These are phyloP conservation scores for Nicotiana tabacum DNA, from an alignment of 257 asterid species.

Conservation along the genomic window DNA sequence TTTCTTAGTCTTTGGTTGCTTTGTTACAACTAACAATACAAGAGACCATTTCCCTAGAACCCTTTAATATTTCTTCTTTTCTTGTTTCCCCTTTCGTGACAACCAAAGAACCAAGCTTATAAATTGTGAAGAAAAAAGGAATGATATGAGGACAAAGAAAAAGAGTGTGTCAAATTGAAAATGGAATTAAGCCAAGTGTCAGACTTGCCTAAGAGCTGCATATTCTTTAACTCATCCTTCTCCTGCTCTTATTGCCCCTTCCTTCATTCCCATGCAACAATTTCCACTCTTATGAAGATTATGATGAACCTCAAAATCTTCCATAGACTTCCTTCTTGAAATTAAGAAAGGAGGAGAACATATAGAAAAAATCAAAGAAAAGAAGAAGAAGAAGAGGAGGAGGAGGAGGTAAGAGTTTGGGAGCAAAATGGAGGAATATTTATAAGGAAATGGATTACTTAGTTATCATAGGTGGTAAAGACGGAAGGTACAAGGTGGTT, in stretches of 20 bases:
- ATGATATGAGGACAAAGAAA: neutral
- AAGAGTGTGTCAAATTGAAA: neutral
- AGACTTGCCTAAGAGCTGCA: slow-evolving; percentile 12
- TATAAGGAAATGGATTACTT: neutral
- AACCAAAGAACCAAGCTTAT: neutral
- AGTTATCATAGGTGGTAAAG: neutral
- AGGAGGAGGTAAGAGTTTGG: neutral
- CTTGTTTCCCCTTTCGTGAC: neutral
- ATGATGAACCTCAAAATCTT: neutral
- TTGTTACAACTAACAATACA: neutral
- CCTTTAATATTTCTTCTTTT: neutral
- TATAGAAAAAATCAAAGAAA: neutral
- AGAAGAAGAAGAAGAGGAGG: neutral
- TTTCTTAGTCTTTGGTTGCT: slow-evolving; percentile 1
- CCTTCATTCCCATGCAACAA: neutral
- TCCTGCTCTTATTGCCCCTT: neutral
- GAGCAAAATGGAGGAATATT: neutral
- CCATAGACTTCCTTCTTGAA: neutral
- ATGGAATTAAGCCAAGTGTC: slow-evolving; percentile 10
- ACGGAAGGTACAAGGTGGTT: neutral
- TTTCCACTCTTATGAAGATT: neutral
- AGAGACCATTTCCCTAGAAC: slow-evolving; percentile 1
- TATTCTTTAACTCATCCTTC: slow-evolving; percentile 7
- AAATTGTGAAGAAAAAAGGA: neutral
- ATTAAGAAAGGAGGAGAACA: neutral